Evolutionary conservation across 768 basidiomycete species (phyloP), one percentile per base, ranked within the genome.

Genomic region (Cystobasidium tubakii): DNA sequence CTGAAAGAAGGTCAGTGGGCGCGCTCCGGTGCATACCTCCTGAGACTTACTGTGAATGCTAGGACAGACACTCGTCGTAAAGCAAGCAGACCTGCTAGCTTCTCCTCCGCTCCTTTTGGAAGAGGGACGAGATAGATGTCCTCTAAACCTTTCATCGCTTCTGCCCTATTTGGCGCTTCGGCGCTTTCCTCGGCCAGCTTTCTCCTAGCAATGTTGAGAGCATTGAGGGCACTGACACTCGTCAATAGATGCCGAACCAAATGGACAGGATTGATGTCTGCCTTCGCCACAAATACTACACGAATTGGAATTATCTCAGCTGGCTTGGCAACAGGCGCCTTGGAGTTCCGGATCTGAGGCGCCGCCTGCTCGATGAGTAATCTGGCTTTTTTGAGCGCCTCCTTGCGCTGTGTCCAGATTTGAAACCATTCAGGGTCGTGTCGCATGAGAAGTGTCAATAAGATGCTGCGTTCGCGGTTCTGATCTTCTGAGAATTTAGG

Each of bases 221-320:
- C 29, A 31, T 71, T 71, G 53, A 36, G 3, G 3, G 55, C 69
- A 4, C n/a, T 36, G 13, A 71, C 69, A 12, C 46, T 31, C 6
- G 55, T 57, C 23, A 60, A 36, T 27, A 71, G 31, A 29, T 71
- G 69, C 29, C 33, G 29, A 12, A 71, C 69, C 10, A 71, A n/a
- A 10, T 55, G 33, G 39, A 60, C 6, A 1, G 69, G 69, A 60
- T 71, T 71, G 33, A 71, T 71, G 55, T 71, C 69, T 39, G 25
- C 69, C 55, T 71, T 71, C 6, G 69, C 69, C 1, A 71, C 69
- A 31, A 71, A 71, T 27, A 71, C 55, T 12, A 71, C 7, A 4
- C 44, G 66, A 23, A 67, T 9, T 6, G 63, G 36, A 6, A 39
- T 43, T 3, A n/a, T 21, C 31, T 63, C n/a, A 7, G 53, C 21